Percentiles rank a stretch among this genome's conserved stretches.
These are phyloP conservation scores for Lichina pygmaea DNA, from an alignment of 495 filamentous ascomycete species.

Conservation along the genomic window DNA sequence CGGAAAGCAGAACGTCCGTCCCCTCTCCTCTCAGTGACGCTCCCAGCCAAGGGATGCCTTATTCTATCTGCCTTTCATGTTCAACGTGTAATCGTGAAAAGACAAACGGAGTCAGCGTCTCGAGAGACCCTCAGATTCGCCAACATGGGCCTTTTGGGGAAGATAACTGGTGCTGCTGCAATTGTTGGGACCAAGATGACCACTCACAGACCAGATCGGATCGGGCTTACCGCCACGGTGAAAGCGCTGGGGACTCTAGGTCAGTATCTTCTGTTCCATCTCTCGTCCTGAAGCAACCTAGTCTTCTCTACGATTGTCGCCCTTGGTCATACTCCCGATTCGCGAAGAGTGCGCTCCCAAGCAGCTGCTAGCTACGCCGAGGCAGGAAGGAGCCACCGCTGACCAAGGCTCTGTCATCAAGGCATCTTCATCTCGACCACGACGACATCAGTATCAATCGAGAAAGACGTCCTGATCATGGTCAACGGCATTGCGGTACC, in stretches of 20 bases:
- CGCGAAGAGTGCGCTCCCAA: too few relatives aligned
- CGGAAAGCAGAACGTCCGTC: neutral
- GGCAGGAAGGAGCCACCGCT: too few relatives aligned
- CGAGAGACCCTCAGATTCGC: slow-evolving; percentile 15
- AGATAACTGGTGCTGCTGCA: slow-evolving; percentile 75
- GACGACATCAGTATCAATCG: slow-evolving; percentile 26
- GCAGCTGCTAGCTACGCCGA: too few relatives aligned
- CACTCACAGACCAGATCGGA: slow-evolving; percentile 11
- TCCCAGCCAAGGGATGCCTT: neutral
- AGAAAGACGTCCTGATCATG: slow-evolving; percentile 45
- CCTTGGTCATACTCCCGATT: neutral
- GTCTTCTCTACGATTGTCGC: neutral
- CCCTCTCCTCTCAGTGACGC: neutral
- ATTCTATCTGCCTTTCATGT: neutral
- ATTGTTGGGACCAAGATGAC: slow-evolving; percentile 28
- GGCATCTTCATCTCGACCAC: slow-evolving; percentile 41
- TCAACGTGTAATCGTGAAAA: too few relatives aligned
- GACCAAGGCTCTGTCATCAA: slow-evolving; percentile 5
- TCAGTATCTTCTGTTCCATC: slow-evolving; percentile 12
- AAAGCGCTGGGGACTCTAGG: slow-evolving; percentile 68
- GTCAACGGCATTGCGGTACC: slow-evolving; percentile 47
- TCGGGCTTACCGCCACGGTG: slow-evolving; percentile 35
- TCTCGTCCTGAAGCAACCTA: neutral
- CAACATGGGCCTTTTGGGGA: slow-evolving; percentile 57
- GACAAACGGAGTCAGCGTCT: too few relatives aligned